Evolutionary conservation across 768 basidiomycete species (phyloP).

Genomic region (Psilocybe sp.): DNA sequence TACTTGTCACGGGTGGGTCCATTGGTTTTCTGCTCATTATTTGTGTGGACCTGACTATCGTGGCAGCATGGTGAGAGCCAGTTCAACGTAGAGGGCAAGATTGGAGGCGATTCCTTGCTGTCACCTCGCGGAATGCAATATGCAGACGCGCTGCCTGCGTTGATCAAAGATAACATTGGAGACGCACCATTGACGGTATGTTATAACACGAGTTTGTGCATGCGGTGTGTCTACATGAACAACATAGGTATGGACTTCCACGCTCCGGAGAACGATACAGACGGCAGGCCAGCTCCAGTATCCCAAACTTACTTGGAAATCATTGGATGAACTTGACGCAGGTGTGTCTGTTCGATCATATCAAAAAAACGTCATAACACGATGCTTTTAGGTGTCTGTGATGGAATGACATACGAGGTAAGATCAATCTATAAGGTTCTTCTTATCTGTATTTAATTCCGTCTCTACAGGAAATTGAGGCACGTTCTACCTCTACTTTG

Average conservation of each 20-base stretch:
- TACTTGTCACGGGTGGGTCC: constrained; percentile 86
- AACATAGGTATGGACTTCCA: constrained; percentile 97
- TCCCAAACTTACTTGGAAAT: constrained; percentile 96
- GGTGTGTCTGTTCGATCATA: constrained; percentile 31
- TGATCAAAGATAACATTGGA: constrained; percentile 90
- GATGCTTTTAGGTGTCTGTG: constrained; percentile 72
- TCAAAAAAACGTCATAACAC: background rate
- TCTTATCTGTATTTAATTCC: background rate
- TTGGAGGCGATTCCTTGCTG: constrained; percentile 93
- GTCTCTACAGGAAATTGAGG: constrained; percentile 77
- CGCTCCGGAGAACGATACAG: constrained; percentile 87
- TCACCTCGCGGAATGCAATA: constrained; percentile 86
- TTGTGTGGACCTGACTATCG: constrained; percentile 3
- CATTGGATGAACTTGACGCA: constrained; percentile 95
- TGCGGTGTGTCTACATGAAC: background rate
- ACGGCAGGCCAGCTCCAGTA: constrained; percentile 83
- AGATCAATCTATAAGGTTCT: background rate
- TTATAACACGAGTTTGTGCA: constrained; percentile 1
- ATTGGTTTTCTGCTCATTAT: background rate
- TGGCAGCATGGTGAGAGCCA: constrained; percentile 94
- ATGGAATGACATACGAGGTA: constrained; percentile 96
- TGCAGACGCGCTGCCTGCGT: constrained; percentile 76
- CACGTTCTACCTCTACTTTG: constrained; percentile 11
- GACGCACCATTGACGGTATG: constrained; percentile 81
- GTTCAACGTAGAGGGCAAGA: constrained; percentile 94